Conservation (phyloP, 2,329 filamentous ascomycete species). For the Ilyonectria destructans region DNA sequence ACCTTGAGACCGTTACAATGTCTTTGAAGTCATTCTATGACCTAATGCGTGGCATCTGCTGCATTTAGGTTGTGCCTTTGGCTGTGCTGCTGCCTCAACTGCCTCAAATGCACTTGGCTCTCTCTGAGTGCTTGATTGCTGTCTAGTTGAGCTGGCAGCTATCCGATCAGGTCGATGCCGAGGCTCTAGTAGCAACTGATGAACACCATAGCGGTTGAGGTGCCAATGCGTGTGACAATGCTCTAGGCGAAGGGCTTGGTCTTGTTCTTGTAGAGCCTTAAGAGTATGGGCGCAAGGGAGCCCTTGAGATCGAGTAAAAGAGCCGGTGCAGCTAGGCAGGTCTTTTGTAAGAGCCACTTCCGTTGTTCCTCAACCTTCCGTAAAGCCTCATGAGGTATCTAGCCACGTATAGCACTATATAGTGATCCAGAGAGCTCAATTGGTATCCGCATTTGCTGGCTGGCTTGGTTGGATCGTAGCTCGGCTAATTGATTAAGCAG, state of each 20-base stretch:
- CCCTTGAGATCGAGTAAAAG: neutral
- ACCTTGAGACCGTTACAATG: too few species aligned
- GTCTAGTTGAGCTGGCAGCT: neutral
- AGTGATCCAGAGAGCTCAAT: neutral
- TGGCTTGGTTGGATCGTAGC: too few species aligned
- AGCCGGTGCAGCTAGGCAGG: too few species aligned
- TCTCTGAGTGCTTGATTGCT: neutral
- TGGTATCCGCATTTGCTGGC: too few species aligned
- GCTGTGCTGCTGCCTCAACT: too few species aligned
- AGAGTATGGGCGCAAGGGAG: slow-evolving; percentile 9
- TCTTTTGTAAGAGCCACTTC: too few species aligned
- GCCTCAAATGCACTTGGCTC: neutral
- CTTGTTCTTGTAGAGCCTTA: neutral
- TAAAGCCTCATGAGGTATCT: too few species aligned
- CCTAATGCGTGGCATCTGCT: too few species aligned
- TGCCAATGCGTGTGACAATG: slow-evolving; percentile 2
- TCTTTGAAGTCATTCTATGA: too few species aligned
- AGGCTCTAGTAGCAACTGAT: neutral
- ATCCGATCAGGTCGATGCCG: neutral
- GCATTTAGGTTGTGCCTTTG: too few species aligned
- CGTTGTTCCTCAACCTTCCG: neutral
- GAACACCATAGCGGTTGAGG: neutral
- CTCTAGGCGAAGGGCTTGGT: too few species aligned
- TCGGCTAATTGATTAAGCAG: neutral
- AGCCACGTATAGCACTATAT: neutral